These are phyloP conservation scores for Pseudocercospora cruenta DNA, from an alignment of 2,329 filamentous ascomycete species.

Conservation along the genomic window DNA sequence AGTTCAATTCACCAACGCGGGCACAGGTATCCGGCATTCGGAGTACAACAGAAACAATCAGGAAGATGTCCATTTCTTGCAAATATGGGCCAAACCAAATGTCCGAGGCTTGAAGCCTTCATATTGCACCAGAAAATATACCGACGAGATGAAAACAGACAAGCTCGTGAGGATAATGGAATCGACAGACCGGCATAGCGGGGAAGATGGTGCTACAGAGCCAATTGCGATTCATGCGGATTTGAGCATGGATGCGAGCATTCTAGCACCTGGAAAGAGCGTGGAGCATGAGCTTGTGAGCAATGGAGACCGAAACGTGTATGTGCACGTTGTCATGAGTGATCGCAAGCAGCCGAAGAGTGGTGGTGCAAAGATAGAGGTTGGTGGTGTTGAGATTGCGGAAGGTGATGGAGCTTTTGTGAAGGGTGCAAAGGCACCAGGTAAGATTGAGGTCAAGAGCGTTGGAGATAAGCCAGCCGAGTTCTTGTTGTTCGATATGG, in stretches of 20 bases:
- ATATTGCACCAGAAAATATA: constrained; percentile 76
- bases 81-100: constrained; percentile 87
- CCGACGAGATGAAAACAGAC: constrained; percentile 71
- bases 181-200: constrained; percentile 65
- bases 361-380: constrained; percentile 71
- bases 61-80: constrained; percentile 79
- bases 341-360: constrained; percentile 59
- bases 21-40: constrained; percentile 76
- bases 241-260: constrained; percentile 77
- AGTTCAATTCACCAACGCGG: constrained; percentile 89
- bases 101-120: constrained; percentile 70
- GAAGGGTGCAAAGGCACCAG: constrained; percentile 52
- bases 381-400: constrained; percentile 67
- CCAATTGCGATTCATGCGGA: constrained; percentile 85
- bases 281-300: constrained; percentile 76
- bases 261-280: constrained; percentile 66
- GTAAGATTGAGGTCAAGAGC: constrained; percentile 51
- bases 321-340: constrained; percentile 77
- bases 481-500: constrained; percentile 57
- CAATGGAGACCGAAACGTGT: constrained; percentile 70
- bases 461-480: constrained; percentile 51
- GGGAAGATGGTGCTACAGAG: constrained; percentile 68
- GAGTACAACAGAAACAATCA: constrained; percentile 77
- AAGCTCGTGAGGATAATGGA: constrained; percentile 76
- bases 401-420: constrained; percentile 86